Conservation (phyloP, 495 filamentous ascomycete genomes). For the Hyaloscypha hepaticicola region DNA sequence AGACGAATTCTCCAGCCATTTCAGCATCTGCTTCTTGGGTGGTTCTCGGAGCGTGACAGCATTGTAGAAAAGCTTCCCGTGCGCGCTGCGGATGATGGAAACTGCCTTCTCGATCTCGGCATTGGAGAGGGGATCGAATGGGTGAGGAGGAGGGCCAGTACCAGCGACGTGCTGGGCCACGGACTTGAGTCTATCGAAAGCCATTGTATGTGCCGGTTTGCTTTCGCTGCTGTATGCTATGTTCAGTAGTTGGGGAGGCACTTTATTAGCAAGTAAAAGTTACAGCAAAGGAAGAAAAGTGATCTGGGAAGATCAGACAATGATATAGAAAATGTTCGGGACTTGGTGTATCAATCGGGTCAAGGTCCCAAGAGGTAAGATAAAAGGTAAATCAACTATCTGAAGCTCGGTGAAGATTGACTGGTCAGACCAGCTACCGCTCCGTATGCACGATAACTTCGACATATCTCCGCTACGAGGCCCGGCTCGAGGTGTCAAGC, state of each 20-base stretch:
- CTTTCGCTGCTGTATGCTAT: not conserved
- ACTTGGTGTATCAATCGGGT: constrained; percentile 31
- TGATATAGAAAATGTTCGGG: constrained; percentile 30
- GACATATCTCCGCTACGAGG: constrained; percentile 11
- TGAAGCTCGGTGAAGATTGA: constrained; percentile 21
- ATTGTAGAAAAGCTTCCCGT: constrained; percentile 80
- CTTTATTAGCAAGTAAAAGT: not conserved
- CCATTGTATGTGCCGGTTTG: constrained; percentile 46
- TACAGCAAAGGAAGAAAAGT: not conserved
- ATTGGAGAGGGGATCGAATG: constrained; percentile 79
- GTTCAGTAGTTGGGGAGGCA: not conserved
- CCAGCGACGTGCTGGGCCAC: constrained; percentile 63
- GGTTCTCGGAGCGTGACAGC: constrained; percentile 87
- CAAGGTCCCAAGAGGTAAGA: constrained; percentile 13
- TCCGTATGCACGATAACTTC: constrained; percentile 18
- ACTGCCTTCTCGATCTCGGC: constrained; percentile 78
- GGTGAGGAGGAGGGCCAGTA: constrained; percentile 60
- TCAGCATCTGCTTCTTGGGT: constrained; percentile 81
- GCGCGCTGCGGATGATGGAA: constrained; percentile 63
- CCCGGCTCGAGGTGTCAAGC: constrained; percentile 9
- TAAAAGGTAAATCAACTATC: constrained; percentile 21
- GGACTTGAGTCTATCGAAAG: constrained; percentile 67
- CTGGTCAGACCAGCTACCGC: constrained; percentile 13
- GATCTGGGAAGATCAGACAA: constrained; percentile 3
- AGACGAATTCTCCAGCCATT: constrained; percentile 69